Evolutionary conservation across 2,329 filamentous ascomycete genomes (phyloP), one percentile per base, ranked within the genome.

Genomic region (Penicillium sp.): DNA sequence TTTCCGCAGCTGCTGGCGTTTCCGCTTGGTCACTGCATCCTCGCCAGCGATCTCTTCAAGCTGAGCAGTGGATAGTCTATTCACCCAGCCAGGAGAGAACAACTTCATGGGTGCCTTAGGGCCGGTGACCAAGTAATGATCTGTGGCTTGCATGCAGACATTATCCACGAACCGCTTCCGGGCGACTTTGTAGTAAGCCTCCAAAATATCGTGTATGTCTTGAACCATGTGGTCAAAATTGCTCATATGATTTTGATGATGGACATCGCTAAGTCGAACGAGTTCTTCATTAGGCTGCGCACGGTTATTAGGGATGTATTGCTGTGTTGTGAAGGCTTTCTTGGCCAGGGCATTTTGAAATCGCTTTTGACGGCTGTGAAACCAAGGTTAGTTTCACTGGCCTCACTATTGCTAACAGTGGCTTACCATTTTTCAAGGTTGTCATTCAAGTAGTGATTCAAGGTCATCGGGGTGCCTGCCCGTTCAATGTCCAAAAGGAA

Each of bases 91-190:
- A 0, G 79, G 70, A 0, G 70, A 75, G 35, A 87, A 75, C 0
- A 80, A 64, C 8, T 64, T 69, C 1, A 84, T 65, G 0, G 81
- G 81, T 5, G 77, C 77, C 0, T 70, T 52, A 0, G 71, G 57
- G 0, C 76, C 74, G 1, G 65, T 66, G 0, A 85, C 63, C 0
- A 87, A 69, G 49, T 72, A 72, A 55, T 81, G 66, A 34, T 78
- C 74, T 1, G 78, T 67, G 0, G 74, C 79, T 51, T 86, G 82
- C 50, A 76, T 74, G 56, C 73, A 81, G 1, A 88, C 63, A 3
- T 71, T 76, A 54, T 87, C 84, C 1, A 84, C 74, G 47, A 87
- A 85, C 0, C 81, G 75, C 56, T 78, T 78, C 9, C 70, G 71
- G 0, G 81, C 73, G 1, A 85, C 76, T 22, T 78, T 74, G 68